Conservation (phyloP, 306 rosid species). For the Astragalus glycyphyllos region DNA sequence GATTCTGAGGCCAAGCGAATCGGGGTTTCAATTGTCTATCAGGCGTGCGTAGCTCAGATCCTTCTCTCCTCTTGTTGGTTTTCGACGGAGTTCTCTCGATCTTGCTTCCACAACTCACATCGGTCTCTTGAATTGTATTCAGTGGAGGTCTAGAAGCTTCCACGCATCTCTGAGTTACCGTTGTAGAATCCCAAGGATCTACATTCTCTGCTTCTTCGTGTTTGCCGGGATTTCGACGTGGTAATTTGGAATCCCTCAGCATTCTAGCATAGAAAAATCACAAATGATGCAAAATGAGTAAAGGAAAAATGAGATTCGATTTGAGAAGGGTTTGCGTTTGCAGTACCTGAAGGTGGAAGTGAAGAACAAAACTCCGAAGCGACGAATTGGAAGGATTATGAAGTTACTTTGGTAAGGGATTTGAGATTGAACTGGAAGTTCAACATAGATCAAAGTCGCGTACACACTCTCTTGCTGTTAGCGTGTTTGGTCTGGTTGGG, state of each 20-base stretch:
- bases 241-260: conserved; percentile 76
- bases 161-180: conserved; percentile 37
- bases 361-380: conserved; percentile 59
- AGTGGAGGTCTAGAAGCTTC: conserved; percentile 76
- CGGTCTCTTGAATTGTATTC: conserved; percentile 77
- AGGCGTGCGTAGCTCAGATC: conserved; percentile 78
- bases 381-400: conserved; percentile 53
- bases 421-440: conserved; percentile 44
- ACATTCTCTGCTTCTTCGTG: conserved; percentile 79
- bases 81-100: conserved; percentile 74
- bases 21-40: conserved; percentile 61
- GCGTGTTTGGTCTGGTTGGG: conserved; percentile 7
- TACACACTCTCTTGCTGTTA: background rate
- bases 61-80: conserved; percentile 53
- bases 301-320: background rate
- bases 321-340: background rate
- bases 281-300: background rate
- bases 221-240: conserved; percentile 67
- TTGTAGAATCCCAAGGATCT: conserved; percentile 53
- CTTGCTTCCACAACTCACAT: conserved; percentile 52
- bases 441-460: conserved; percentile 43
- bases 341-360: conserved; percentile 72
- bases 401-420: conserved; percentile 41
- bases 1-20: conserved; percentile 77
- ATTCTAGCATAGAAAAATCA: conserved; percentile 55